Base-by-base conservation (phyloP, 495 filamentous ascomycete genomes). In the Neurospora sp. region DNA sequence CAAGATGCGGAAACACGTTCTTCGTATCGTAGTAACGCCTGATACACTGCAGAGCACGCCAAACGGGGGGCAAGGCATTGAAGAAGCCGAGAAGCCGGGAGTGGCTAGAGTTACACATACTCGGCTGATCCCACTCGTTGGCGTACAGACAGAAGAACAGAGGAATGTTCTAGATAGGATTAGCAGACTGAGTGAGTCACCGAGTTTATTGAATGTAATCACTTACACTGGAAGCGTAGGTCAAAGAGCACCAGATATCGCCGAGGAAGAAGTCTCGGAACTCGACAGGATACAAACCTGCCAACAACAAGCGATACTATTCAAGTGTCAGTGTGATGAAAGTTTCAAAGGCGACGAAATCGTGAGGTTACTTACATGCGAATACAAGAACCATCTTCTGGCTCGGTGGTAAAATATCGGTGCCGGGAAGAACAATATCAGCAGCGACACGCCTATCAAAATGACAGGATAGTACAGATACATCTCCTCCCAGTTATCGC, bases 181-280 rank as follows among this genome's bases (percentile, higher is more conserved):
- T 3, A 59, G 40, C 10, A 73, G 3, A 66, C 53, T 18, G 53
- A 66, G 27, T 9, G 16, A 9, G 7, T 66, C 6, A 31, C 38
- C 37, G 41, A 40, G 41, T 46, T 44, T 0, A 37, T 37, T 68
- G 14, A 39, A n/a, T 31, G 70, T 5, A 20, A 35, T 1, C 7
- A 89, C 93, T 85, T 86, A 97, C 93, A 35, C 93, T 91, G 78
- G 93, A 91, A 39, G 90, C 86, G 81, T 99, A 98, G 9, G 94
- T 96, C 70, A 94, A 87, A 6, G 96, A 98, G 79, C 96, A 98
- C 78, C 93, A 97, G 87, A 98, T 98, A 79, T 99, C 96, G 18
- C 96, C 96, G 0, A 98, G 86, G 81, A 97, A 99, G 83, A 99
- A 98, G 79, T 99, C 96, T 73, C 94, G 89, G 78, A 98, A 99